Conservation (phyloP, 2,329 filamentous ascomycete genomes). For the Beauveria pseudobassiana region DNA sequence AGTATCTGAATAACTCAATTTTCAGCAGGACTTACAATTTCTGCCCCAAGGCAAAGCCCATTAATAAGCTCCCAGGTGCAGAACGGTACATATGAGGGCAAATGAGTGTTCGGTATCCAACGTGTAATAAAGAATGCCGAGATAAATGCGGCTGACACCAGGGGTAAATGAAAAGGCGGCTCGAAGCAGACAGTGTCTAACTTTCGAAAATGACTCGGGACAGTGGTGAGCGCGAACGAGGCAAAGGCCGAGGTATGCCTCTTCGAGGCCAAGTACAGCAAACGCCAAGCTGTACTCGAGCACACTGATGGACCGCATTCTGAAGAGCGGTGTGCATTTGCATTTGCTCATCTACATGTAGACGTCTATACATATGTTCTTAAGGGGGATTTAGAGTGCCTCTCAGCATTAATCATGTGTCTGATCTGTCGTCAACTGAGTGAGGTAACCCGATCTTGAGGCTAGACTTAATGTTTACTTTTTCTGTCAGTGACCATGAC, state of each 20-base stretch:
- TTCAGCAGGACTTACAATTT: background rate
- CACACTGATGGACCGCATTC: no score
- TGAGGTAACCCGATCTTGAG: no score
- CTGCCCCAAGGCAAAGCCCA: background rate
- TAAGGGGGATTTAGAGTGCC: no score
- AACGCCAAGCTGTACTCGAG: no score
- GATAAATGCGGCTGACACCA: background rate
- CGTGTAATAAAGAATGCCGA: background rate
- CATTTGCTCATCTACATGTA: no score
- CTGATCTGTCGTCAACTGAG: no score
- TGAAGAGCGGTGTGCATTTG: no score
- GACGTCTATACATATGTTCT: no score
- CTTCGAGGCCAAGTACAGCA: background rate
- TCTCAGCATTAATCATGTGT: no score
- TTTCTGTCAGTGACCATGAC: background rate
- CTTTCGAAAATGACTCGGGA: background rate
- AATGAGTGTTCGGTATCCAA: background rate
- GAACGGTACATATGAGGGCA: background rate
- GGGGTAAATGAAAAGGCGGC: background rate
- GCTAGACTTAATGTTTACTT: no score
- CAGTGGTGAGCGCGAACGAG: background rate
- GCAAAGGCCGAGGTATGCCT: background rate
- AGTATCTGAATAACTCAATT: background rate
- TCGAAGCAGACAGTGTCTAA: background rate
- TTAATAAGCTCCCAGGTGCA: background rate